These are phyloP conservation scores for Paracoccidioides lutzii DNA, from an alignment of 2,329 filamentous ascomycete genomes.

Conservation along the genomic window DNA sequence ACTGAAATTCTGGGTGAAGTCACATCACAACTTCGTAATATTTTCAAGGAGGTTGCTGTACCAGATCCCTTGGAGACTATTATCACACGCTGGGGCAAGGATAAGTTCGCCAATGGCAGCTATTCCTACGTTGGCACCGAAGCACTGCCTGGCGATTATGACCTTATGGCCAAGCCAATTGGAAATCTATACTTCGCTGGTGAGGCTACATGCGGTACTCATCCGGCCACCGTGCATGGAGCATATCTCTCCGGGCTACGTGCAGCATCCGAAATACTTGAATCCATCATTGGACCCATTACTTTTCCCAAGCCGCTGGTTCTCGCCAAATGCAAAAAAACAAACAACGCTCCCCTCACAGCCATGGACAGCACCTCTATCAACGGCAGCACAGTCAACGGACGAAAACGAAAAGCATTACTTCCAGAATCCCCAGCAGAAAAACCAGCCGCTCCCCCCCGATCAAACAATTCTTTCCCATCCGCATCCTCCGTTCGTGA, in stretches of 20 bases:
- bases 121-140: constrained; percentile 86
- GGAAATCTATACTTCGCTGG: constrained; percentile 91
- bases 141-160: constrained; percentile 78
- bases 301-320: constrained; percentile 64
- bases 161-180: constrained; percentile 71
- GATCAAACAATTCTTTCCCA: constrained; percentile 11
- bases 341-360: constrained; percentile 14
- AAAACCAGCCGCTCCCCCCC: constrained; percentile 5
- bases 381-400: constrained; percentile 13
- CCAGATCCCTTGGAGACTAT: constrained; percentile 74
- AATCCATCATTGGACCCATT: constrained; percentile 69
- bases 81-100: constrained; percentile 82
- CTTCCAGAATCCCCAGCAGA: neutral
- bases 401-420: constrained; percentile 16
- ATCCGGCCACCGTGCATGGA: constrained; percentile 93
- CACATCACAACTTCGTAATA: constrained; percentile 59
- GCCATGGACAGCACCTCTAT: constrained; percentile 11
- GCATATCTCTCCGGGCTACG: constrained; percentile 89
- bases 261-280: constrained; percentile 74
- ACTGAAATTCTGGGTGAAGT: constrained; percentile 68
- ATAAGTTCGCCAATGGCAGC: constrained; percentile 82
- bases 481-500: constrained; percentile 25
- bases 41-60: constrained; percentile 54
- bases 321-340: constrained; percentile 41
- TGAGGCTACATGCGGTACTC: constrained; percentile 88